Base-by-base conservation (phyloP, 2,329 filamentous ascomycete species). In the Aureobasidium musti region DNA sequence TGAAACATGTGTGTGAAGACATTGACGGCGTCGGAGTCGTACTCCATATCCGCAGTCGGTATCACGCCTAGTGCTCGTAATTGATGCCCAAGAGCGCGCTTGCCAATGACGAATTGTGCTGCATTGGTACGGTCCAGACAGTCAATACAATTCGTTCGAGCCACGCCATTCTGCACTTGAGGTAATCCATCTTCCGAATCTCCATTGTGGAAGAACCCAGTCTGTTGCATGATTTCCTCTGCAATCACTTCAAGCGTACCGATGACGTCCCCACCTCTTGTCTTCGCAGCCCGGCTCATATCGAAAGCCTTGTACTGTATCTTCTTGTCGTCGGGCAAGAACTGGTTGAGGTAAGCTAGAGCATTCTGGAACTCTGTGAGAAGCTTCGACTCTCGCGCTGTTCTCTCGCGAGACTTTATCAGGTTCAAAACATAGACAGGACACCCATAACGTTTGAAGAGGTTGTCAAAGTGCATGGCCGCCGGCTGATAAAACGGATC, bases 1-100 rank as follows among this genome's bases (percentile, higher is more conserved):
- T 98, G 93, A 80, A 93, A 80, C 94, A 99, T 98, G 73, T 96
- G 91, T 1, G 95, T 98, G 72, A 99, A 97, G 11, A 97, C 85
- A 72, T 98, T 97, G 67, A 97, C 90, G 2, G 92, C 92, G 78
- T 99, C 95, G 0, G 92, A 97, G 73, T 99, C 95, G 74, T 97
- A 99, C 67, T 94, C 89, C 61, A 99, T 86, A 1, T 85, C 87
- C 1, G 90, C 89, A 43, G 89, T 86, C 67, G 88, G 86, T 33
- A 98, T 89, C 35, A 99, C 89, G 6, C 95, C 95, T 4, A 99
- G 84, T 3, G 94, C 93, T 75, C 97, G 90, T 10, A 99, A 84
- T 77, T 99, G 95, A 72, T 96, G 87, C 0, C 93, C 95, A 13
- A 99, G 84, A 0, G 95, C 95, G 71, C 91, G 86, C 80, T 99